Base-by-base conservation (phyloP, 495 filamentous ascomycete genomes). In the Darksidea phi region DNA sequence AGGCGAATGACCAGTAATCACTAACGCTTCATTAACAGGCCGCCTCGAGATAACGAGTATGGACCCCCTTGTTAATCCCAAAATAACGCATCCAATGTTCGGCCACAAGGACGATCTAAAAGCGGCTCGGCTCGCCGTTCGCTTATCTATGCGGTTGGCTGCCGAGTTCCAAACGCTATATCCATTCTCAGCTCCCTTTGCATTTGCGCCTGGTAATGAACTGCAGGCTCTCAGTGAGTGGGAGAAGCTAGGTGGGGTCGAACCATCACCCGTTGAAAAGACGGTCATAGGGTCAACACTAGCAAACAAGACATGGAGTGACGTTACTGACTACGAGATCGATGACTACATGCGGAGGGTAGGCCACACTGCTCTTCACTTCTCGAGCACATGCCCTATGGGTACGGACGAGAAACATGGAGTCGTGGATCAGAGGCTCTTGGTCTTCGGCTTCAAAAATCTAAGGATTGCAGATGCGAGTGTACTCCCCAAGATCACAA, bases 61-160 rank as follows among this genome's bases (percentile, higher is more conserved):
- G 48, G 36, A 59, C 37, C 57, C 57, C 20, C 57, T 59, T 28
- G 23, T 59, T 13, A 59, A 59, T 52, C 57, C 57, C 57, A 59
- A 28, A 52, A 59, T 59, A 23, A 59, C 57, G 48, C 48, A 51
- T 59, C 57, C 57, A 32, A 59, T 59, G 57, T 59, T 59, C 48
- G 57, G 47, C 57, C 28, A 52, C 48, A 21, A 52, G 24, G 57
- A 51, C 23, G 57, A 59, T 59, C 47, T 59, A 26, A 51, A 52
- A 59, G 36, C n/a, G 20, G 57, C 57, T 45, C 46, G 57, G 17
- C 28, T 59, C 28, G 57, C 57, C 17, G 57, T 59, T 46, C 57
- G 57, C 6, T 46, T 59, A 18, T 59, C 57, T n/a, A 59, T 59
- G 57, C 46, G 57, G 20, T 59, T 59, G 25, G 57, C 57, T 46